Evolutionary conservation across 768 basidiomycete species (phyloP), one percentile per base, ranked within the genome.

Genomic region (Psilocybe tampanensis): DNA sequence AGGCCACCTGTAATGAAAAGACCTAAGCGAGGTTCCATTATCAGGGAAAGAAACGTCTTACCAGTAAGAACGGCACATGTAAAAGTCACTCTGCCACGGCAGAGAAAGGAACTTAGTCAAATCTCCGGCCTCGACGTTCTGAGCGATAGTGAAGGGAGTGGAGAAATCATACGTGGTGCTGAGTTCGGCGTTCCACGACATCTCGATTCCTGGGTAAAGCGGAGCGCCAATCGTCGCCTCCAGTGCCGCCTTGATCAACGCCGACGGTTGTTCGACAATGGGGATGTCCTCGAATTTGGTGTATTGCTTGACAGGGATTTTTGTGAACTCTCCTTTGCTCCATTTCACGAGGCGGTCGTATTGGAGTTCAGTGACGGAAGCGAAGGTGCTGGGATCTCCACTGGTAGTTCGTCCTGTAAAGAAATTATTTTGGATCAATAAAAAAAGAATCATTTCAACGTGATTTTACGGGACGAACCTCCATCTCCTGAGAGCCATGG

Each of bases 1-100:
- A 8, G 70, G 70, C 70, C 70, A 71, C 70, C 70, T 70, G 47
- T 13, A 47, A 17, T 52, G 23, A 50, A 5, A 54, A 15, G 18
- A 15, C 13, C n/a, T 39, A n/a, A 21, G 15, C 24, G 18, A n/a
- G n/a, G 39, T 13, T 15, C 6, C 19, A 15, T 11, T 19, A 39
- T 18, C 19, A 19, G 18, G 50, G 12, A 17, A 5, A 21, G 24
- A 19, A 1, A 19, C n/a, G 6, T 3, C 66, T 22, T 50, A 73
- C 70, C 70, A 72, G 56, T 71, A 65, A 17, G 68, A 70, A 32
- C 66, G 62, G 50, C 70, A 73, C 56, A 64, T 58, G 32, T 63
- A 59, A 50, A 72, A 74, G 52, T 75, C 73, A 26, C 61, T 64
- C 58, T 75, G 73, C 73, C 73, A 75, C 11, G 73, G 73, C 9